Evolutionary conservation across 805 yeast genomes (phyloP), one percentile per base, ranked within the genome.

Genomic region (Hanseniaspora clermontiae): DNA sequence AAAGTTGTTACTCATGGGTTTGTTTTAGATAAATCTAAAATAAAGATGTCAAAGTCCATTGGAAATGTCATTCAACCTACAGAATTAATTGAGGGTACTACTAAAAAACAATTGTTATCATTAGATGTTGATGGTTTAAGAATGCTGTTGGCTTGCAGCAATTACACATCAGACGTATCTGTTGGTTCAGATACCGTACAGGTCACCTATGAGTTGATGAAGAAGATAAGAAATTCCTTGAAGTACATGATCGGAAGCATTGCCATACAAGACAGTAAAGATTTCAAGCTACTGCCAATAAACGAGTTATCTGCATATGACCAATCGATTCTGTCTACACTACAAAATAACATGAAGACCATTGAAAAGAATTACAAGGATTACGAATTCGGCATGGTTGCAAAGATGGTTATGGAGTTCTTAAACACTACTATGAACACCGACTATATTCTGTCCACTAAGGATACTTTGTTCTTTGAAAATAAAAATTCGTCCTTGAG

Each of bases 91-190:
- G 70, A 77, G 39, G 95, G 95, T 2, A 73, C 74, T 58, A 68
- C 70, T 54, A 72, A 76, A 5, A 67, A 69, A 8, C 71, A 72
- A 37, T 62, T 78, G 15, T 87, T 88, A 0, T 74, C 81, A 14
- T 70, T 91, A 20, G 97, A 98, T 11, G 78, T 87, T 17, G 97
- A 90, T 67, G 98, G 98, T 0, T 71, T 93, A 59, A 75, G 99
- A 62, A 73, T 90, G 57, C 84, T 96, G 85, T 87, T 84, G 8
- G 96, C 97, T 0, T 90, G 87, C 55, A 76, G 93, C 1, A 91
- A 90, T 66, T 93, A 84, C 64, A 82, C 91, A 2, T 77, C 77
- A 47, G 99, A 93, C 66, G 81, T 93, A 46, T 74, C 80, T 15
- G 77, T 87, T 29, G 88, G 95, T 4, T 79, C 84, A 14, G 80